phyloP scores from a whole-genome alignment of 352 stramenopile species.

The Phytophthora fragariaefolia region DNA sequence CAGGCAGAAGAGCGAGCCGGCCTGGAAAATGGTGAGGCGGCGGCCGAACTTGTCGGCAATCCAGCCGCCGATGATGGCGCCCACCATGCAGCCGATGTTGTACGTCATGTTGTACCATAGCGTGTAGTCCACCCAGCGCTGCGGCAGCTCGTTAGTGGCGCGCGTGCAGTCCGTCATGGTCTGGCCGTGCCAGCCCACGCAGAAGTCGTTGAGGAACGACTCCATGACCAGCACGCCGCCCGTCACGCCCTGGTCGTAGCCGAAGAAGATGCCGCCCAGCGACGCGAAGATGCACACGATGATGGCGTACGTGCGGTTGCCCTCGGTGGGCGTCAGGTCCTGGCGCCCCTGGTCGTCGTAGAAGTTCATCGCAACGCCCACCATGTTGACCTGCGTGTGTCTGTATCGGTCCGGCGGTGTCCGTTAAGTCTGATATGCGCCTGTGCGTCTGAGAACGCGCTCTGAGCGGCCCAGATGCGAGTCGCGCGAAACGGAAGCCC shows the following conservation, averaged over 20 bases:
- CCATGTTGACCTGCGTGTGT: constrained; percentile 28
- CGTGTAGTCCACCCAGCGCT: constrained; percentile 57
- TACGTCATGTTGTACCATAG: constrained; percentile 65
- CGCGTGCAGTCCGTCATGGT: constrained; percentile 46
- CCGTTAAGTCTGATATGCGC: not conserved
- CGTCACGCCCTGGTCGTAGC: constrained; percentile 49
- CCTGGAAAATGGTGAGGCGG: constrained; percentile 50
- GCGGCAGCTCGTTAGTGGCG: constrained; percentile 35
- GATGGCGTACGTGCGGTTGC: constrained; percentile 51
- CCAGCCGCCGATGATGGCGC: constrained; percentile 43
- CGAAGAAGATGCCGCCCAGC: constrained; percentile 49
- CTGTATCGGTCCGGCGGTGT: not conserved
- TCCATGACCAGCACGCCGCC: constrained; percentile 50
- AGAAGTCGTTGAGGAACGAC: constrained; percentile 61
- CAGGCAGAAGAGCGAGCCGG: constrained; percentile 47
- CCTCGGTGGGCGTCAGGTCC: constrained; percentile 47
- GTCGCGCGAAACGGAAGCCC: not conserved
- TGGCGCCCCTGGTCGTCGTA: constrained; percentile 43
- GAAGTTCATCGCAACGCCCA: constrained; percentile 51
- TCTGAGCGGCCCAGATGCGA: constrained; percentile 4
- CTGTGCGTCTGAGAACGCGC: constrained; percentile 2
- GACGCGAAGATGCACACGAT: constrained; percentile 51
- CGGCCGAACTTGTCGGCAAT: constrained; percentile 52
- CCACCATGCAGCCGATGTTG: constrained; percentile 59
- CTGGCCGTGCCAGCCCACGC: constrained; percentile 47